phyloP scores from a whole-genome alignment of 306 rosid species.

The Quercus variabilis region DNA sequence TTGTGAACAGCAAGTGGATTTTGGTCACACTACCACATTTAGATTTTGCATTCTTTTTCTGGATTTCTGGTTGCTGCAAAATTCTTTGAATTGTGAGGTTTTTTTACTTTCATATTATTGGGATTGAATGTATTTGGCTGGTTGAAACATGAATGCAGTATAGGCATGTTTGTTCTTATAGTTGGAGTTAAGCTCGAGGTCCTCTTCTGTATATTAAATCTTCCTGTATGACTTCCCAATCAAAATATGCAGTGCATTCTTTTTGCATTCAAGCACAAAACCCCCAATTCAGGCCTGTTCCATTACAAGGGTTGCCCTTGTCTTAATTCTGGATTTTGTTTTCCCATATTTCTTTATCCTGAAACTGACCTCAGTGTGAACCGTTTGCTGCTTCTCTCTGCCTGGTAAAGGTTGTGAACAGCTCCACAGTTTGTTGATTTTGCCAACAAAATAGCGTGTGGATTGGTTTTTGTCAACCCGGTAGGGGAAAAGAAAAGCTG shows the following conservation, averaged over 20 bases:
- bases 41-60: conserved; percentile 12
- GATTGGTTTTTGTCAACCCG: no score
- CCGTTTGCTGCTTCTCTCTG: not conserved
- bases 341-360: not conserved
- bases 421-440: no score
- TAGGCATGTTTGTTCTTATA: conserved; percentile 27
- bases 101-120: conserved; percentile 39
- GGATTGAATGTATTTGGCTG: conserved; percentile 46
- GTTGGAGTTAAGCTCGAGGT: conserved; percentile 33
- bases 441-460: no score
- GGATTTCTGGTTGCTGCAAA: conserved; percentile 41
- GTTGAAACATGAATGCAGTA: conserved; percentile 40
- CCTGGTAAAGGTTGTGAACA: not conserved
- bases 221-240: conserved; percentile 30
- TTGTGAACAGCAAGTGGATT: conserved; percentile 27
- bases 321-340: not conserved
- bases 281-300: not conserved
- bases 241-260: conserved; percentile 27
- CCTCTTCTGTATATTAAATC: conserved; percentile 48
- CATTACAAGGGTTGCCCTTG: not conserved
- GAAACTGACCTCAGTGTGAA: not conserved
- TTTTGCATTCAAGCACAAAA: conserved; percentile 1
- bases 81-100: conserved; percentile 46
- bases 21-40: conserved; percentile 17
- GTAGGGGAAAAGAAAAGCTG: no score